Percentiles rank a stretch among this genome's conserved stretches.
Conservation (phyloP, 2,329 filamentous ascomycete species). For the Pseudocercospora pini-densiflorae region DNA sequence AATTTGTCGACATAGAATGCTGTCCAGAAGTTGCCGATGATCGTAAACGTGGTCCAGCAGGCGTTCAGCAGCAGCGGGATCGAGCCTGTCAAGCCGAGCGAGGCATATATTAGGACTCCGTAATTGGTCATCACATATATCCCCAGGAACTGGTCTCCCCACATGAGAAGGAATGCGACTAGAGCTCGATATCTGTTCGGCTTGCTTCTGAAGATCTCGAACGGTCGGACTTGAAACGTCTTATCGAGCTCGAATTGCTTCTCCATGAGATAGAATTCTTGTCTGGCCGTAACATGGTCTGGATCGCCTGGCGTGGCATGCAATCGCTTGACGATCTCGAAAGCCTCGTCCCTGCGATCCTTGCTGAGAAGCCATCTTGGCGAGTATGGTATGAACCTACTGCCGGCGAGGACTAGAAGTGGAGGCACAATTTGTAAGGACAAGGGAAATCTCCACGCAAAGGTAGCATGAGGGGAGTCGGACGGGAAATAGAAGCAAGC, state of each 20-base stretch:
- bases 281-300: conserved; percentile 43
- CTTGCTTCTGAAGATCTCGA: conserved; percentile 49
- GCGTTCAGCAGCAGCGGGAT: conserved; percentile 51
- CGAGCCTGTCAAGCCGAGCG: conserved; percentile 44
- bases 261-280: conserved; percentile 51
- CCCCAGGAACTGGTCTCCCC: conserved; percentile 31
- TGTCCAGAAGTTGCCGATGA: conserved; percentile 47
- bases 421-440: conserved; percentile 50
- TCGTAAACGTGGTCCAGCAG: conserved; percentile 48
- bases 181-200: conserved; percentile 48
- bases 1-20: conserved; percentile 48
- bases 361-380: conserved; percentile 35
- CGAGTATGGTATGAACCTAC: conserved; percentile 42
- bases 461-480: conserved; percentile 38
- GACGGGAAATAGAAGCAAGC: conserved; percentile 46
- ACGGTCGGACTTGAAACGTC: conserved; percentile 39
- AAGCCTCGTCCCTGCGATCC: conserved; percentile 33
- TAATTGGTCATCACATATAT: conserved; percentile 43
- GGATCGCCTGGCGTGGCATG: conserved; percentile 48
- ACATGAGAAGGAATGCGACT: conserved; percentile 48
- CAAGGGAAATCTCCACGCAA: conserved; percentile 54
- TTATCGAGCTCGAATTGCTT: conserved; percentile 50
- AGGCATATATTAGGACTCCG: conserved; percentile 45
- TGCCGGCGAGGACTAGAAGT: conserved; percentile 46
- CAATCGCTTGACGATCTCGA: conserved; percentile 50